These are phyloP conservation scores for Mycocalia duriaeana DNA, from an alignment of 1,284 basidiomycete genomes.

Conservation along the genomic window DNA sequence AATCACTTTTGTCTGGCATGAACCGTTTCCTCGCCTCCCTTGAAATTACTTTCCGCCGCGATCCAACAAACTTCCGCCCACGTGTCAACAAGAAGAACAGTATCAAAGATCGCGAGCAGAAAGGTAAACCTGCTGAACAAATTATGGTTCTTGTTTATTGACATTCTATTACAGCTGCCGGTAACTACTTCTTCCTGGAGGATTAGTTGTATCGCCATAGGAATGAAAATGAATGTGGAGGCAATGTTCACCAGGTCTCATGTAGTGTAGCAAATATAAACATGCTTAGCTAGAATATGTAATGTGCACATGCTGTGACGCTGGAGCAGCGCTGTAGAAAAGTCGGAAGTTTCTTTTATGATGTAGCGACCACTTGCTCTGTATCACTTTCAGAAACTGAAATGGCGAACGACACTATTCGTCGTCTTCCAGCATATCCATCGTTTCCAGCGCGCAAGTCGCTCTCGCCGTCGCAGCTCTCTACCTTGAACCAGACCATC, in stretches of 20 bases:
- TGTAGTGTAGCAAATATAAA: too few species aligned
- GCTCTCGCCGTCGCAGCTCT: conserved; percentile 49
- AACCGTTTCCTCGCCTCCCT: conserved; percentile 89
- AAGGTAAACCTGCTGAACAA: conserved; percentile 58
- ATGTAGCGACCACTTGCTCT: too few species aligned
- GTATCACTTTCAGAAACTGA: too few species aligned
- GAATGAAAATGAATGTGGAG: too few species aligned
- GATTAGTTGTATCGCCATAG: too few species aligned
- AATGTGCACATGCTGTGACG: too few species aligned
- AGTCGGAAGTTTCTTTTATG: too few species aligned
- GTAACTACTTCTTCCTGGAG: conserved; percentile 90
- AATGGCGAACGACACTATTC: not conserved
- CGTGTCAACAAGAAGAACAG: conserved; percentile 93
- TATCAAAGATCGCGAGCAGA: conserved; percentile 93
- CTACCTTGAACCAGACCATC: conserved; percentile 43
- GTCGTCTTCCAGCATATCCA: conserved; percentile 40
- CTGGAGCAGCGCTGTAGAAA: too few species aligned
- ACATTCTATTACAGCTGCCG: conserved; percentile 49
- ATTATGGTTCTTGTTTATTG: too few species aligned
- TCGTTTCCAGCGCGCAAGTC: conserved; percentile 42
- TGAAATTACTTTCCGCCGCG: conserved; percentile 93
- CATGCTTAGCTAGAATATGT: too few species aligned
- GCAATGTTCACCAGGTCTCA: too few species aligned
- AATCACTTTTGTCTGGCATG: conserved; percentile 83
- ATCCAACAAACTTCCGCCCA: conserved; percentile 91